These are phyloP conservation scores for Chloranthus sessilifolius DNA, from an alignment of 164 flowering plant genomes.

Conservation along the genomic window DNA sequence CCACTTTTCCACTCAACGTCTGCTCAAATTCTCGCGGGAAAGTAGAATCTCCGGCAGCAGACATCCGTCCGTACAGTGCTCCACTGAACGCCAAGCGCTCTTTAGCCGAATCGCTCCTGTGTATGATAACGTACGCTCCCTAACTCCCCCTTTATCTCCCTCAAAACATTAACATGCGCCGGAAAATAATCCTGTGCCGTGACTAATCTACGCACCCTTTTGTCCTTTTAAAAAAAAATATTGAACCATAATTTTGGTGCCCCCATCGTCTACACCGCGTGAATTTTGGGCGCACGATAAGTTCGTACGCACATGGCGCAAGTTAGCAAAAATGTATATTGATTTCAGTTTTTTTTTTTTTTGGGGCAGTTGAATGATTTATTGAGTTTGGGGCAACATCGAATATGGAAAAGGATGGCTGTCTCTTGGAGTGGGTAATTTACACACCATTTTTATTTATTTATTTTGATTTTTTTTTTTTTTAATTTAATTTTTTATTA, in stretches of 20 bases:
- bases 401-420: constrained; percentile 93
- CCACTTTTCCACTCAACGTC: too few species aligned
- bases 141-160: background rate
- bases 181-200: too few species aligned
- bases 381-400: constrained; percentile 82
- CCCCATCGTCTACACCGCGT: too few species aligned
- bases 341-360: background rate
- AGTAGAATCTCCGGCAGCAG: too few species aligned
- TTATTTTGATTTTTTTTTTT: background rate
- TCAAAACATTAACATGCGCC: too few species aligned
- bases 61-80: constrained; percentile 23
- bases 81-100: constrained; percentile 66
- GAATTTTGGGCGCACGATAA: too few species aligned
- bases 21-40: too few species aligned
- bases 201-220: too few species aligned
- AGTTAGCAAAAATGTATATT: too few species aligned
- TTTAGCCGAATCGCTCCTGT: constrained; percentile 87
- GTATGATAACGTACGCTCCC: constrained; percentile 62
- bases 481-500: background rate
- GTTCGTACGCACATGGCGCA: too few species aligned
- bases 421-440: constrained; percentile 84
- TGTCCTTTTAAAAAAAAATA: too few species aligned
- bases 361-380: constrained; percentile 71
- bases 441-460: background rate
- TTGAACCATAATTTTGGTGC: too few species aligned